These are phyloP conservation scores for Gnetum montanum DNA, from an alignment of 75 land plant species.

Conservation along the genomic window DNA sequence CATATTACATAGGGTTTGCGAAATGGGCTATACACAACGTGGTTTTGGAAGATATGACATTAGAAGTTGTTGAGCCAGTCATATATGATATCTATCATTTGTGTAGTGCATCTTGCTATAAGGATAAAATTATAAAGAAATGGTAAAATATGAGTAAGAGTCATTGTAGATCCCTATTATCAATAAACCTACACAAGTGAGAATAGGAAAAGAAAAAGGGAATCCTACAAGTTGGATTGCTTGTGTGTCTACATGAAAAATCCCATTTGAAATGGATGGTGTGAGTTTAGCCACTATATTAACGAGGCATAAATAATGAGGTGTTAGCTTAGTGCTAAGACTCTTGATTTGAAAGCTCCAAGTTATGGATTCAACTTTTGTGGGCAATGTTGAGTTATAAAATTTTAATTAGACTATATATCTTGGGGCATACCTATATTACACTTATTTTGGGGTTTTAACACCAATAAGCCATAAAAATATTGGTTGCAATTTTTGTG, in stretches of 20 bases:
- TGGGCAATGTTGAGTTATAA: too few species aligned
- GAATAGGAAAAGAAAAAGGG: slow-evolving; percentile 9
- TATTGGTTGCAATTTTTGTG: too few species aligned
- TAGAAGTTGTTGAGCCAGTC: neutral
- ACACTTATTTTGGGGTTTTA: too few species aligned
- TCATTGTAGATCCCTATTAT: neutral
- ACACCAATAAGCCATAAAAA: too few species aligned
- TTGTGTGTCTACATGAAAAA: slow-evolving; percentile 8
- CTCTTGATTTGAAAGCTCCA: too few species aligned
- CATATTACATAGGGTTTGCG: neutral
- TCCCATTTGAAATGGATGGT: slow-evolving; percentile 35
- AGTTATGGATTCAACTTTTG: too few species aligned
- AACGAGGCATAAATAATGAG: too few species aligned
- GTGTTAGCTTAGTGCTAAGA: too few species aligned
- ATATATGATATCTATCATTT: neutral
- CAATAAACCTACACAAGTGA: neutral
- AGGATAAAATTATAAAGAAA: neutral
- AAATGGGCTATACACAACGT: neutral
- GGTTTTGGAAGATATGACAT: neutral
- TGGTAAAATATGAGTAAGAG: neutral
- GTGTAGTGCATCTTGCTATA: neutral
- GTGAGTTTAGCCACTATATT: slow-evolving; percentile 10
- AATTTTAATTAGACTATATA: too few species aligned
- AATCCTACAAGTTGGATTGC: slow-evolving; percentile 18
- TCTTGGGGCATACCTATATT: too few species aligned